Percentiles rank a stretch among this genome's conserved stretches.
Evolutionary conservation across 106 monocot species (phyloP).

Genomic region (Agapanthus africanus): DNA sequence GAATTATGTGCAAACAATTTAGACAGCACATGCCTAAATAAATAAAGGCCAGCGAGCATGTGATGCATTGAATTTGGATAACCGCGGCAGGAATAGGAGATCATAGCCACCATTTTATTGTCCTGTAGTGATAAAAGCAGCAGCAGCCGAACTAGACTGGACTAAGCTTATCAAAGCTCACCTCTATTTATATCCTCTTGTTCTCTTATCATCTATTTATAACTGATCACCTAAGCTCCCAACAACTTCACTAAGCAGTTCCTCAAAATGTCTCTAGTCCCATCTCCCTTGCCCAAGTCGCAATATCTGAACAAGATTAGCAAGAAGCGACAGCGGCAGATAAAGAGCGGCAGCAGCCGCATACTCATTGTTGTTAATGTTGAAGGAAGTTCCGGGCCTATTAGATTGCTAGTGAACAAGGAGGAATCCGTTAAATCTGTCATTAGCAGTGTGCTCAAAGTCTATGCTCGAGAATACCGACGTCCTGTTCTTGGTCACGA

Average conservation of each 20-base stretch:
- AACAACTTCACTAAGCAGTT: background rate
- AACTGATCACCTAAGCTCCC: background rate
- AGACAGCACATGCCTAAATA: too few relatives aligned
- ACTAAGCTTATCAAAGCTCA: background rate
- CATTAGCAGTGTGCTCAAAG: constrained; percentile 3
- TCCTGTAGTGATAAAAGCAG: background rate
- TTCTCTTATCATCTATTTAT: background rate
- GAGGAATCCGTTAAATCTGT: background rate
- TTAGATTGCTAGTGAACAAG: background rate
- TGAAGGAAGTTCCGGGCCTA: constrained; percentile 7
- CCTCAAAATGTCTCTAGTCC: background rate
- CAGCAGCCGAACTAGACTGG: constrained; percentile 8
- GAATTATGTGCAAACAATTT: too few relatives aligned
- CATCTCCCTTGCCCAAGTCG: background rate
- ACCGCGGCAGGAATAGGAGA: background rate
- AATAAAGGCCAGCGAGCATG: too few relatives aligned
- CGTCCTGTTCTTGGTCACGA: background rate
- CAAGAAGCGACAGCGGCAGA: constrained; percentile 6
- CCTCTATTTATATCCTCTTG: background rate
- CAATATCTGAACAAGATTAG: background rate
- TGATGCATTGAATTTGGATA: too few relatives aligned
- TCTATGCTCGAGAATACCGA: background rate
- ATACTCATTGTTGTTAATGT: constrained; percentile 4
- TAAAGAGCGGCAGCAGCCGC: background rate
- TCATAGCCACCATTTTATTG: background rate